phyloP scores from a whole-genome alignment of 148 eudicot genomes.

The Fallopia convolvulus region DNA sequence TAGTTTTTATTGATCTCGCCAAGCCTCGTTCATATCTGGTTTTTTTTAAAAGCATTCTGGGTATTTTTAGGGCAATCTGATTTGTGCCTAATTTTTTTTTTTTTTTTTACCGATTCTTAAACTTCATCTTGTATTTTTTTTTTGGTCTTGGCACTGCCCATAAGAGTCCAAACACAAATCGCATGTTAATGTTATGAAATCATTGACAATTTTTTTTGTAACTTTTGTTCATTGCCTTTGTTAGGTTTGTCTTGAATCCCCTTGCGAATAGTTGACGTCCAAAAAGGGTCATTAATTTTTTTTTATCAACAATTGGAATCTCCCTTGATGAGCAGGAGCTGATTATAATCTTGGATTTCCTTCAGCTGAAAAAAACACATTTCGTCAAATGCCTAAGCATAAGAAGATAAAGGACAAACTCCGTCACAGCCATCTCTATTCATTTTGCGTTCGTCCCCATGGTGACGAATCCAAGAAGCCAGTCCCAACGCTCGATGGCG shows the following conservation, averaged over 20 bases:
- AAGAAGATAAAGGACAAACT: constrained; percentile 68
- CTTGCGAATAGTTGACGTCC: background rate
- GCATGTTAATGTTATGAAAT: background rate
- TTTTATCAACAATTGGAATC: background rate
- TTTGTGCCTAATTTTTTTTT: background rate
- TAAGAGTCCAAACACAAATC: too few species aligned
- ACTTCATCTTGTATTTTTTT: background rate
- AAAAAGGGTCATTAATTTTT: background rate
- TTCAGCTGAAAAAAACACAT: constrained; percentile 14
- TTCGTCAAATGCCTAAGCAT: constrained; percentile 45
- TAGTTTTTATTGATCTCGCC: background rate
- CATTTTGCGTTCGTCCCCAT: constrained; percentile 53
- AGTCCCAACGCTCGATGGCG: constrained; percentile 42
- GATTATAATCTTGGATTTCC: background rate
- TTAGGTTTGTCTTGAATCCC: background rate
- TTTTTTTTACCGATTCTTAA: background rate
- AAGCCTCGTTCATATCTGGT: background rate
- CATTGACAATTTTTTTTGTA: background rate
- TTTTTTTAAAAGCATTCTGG: too few species aligned
- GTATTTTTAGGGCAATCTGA: background rate
- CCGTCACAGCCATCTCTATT: constrained; percentile 59
- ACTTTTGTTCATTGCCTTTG: background rate
- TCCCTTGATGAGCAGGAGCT: constrained; percentile 16
- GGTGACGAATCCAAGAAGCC: constrained; percentile 23
- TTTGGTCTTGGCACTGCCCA: too few species aligned